Evolutionary conservation across 371 early-diverging fungal species (phyloP), one percentile per base, ranked within the genome.

Genomic region (Zychaea mexicana): DNA sequence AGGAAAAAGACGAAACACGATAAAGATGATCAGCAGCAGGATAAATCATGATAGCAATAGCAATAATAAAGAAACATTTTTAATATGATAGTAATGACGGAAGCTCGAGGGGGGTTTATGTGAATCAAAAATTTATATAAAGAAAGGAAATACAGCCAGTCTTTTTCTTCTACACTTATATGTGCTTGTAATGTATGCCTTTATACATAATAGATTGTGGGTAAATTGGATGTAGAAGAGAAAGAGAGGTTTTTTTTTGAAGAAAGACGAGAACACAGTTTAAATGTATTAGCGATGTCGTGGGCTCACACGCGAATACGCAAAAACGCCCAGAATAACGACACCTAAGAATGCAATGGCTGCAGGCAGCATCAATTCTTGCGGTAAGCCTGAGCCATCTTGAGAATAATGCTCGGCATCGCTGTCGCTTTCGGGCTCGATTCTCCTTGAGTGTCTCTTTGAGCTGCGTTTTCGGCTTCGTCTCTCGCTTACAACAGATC

Each of bases 241-340:
- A 3, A 42, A 42, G n/a, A 15, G n/a, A 15, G 42, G 42, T 7
- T 42, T 42, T 17, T 42, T n/a, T n/a, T n/a, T n/a, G n/a, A 17
- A 33, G 24, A 55, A 19, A 52, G 26, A 52, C 27, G 19, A 15
- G 22, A 10, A 56, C 9, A 13, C 56, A 7, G n/a, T 31, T 30
- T 19, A 36, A 19, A 32, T 2, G 13, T 24, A 19, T 45, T 60
- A 60, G 21, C 65, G 66, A 57, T 60, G 66, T 21, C 47, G 31
- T 45, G 66, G 61, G 26, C 36, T 60, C 56, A 69, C 26, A 28
- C 65, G 61, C 10, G 69, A 64, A 53, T 64, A 55, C 24, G 82
- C 81, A 79, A 88, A 88, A 0, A 85, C 88, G 30, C 85, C 85
- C 24, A 86, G 54, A 62, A 88, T 85, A 17, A 79, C 83, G 27